Evolutionary conservation across 2,329 filamentous ascomycete species (phyloP).

Genomic region (Metarhizium sp.): DNA sequence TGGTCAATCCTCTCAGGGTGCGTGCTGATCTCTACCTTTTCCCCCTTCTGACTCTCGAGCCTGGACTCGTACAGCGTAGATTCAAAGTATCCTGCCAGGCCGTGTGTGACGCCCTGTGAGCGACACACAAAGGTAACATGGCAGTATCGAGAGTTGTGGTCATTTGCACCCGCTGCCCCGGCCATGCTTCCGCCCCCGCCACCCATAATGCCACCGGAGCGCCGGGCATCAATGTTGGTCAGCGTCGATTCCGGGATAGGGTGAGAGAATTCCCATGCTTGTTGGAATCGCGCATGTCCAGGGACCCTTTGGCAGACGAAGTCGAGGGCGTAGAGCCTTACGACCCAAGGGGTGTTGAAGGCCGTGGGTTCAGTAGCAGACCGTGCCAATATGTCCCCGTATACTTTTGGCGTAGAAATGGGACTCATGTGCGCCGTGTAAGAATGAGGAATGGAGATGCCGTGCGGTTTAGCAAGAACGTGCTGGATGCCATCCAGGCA

Average conservation of each 20-base stretch:
- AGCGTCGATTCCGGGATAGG: constrained; percentile 55
- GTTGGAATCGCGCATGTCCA: constrained; percentile 56
- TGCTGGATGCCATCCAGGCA: constrained; percentile 94
- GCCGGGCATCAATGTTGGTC: constrained; percentile 43
- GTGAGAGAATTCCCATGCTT: constrained; percentile 73
- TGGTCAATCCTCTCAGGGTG: constrained; percentile 83
- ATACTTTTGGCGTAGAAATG: constrained; percentile 75
- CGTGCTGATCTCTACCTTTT: constrained; percentile 77
- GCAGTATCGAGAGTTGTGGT: constrained; percentile 80
- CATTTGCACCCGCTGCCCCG: constrained; percentile 72
- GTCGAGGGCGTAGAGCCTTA: constrained; percentile 83
- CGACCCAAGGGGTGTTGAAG: constrained; percentile 89
- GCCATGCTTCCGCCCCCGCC: constrained; percentile 65
- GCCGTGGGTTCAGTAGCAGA: constrained; percentile 54
- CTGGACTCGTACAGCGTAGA: constrained; percentile 73
- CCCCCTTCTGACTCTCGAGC: constrained; percentile 22
- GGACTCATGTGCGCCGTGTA: constrained; percentile 95
- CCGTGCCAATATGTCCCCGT: constrained; percentile 67
- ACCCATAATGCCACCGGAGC: constrained; percentile 54
- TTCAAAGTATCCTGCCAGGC: constrained; percentile 91
- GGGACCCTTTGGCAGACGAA: constrained; percentile 61
- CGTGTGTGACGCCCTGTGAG: constrained; percentile 77
- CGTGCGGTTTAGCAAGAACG: constrained; percentile 66
- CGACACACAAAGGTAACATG: constrained; percentile 70
- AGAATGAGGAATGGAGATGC: constrained; percentile 86